Percentiles rank a stretch among this genome's conserved stretches.
Conservation (phyloP, 257 asterid species). For the Penstemon eatonii region DNA sequence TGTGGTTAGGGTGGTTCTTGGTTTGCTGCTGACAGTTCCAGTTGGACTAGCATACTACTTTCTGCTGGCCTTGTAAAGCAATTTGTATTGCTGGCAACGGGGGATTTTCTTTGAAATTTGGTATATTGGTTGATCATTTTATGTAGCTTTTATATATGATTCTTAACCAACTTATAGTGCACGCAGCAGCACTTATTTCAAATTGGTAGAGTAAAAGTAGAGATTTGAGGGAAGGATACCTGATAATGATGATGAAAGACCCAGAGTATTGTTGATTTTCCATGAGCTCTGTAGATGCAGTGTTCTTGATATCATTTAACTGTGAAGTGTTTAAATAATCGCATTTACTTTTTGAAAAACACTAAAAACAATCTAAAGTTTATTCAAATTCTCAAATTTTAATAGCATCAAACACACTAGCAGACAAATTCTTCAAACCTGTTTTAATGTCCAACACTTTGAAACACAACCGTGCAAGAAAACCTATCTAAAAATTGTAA, state of each 20-base stretch:
- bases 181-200: not conserved
- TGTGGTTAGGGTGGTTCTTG: slow-evolving; percentile 67
- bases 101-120: not conserved
- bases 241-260: slow-evolving; percentile 13
- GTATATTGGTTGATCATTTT: slow-evolving; percentile 10
- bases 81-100: slow-evolving; percentile 15
- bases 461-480: slow-evolving; percentile 10
- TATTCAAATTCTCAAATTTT: not conserved
- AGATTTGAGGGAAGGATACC: slow-evolving; percentile 14
- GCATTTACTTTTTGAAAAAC: slow-evolving; percentile 15
- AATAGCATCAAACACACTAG: not conserved
- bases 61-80: slow-evolving; percentile 56
- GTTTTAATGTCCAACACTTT: slow-evolving; percentile 5
- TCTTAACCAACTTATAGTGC: slow-evolving; percentile 17
- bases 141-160: slow-evolving; percentile 20
- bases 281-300: slow-evolving; percentile 1
- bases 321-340: not conserved
- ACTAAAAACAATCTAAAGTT: not conserved
- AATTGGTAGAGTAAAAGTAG: slow-evolving; percentile 10
- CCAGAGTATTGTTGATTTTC: slow-evolving; percentile 11
- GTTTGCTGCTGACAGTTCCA: slow-evolving; percentile 75
- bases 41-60: slow-evolving; percentile 72
- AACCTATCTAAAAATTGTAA: not conserved
- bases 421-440: not conserved
- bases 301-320: slow-evolving; percentile 18